These are phyloP conservation scores for Picea glauca DNA, from an alignment of 75 land plant genomes.

Conservation along the genomic window DNA sequence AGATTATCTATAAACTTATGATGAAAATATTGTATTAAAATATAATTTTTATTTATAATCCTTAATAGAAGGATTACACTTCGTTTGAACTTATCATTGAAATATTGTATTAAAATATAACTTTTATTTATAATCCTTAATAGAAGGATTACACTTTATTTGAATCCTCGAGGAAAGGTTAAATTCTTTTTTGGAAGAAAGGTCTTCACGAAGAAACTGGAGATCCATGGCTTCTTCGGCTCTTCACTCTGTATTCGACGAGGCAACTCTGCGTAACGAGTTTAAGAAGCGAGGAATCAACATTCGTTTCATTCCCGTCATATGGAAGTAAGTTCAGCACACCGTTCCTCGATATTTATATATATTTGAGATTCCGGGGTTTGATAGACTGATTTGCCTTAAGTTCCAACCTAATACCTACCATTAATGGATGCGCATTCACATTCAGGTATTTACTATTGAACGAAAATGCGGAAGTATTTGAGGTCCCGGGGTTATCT, in stretches of 20 bases:
- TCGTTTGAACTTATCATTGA: too few relatives aligned
- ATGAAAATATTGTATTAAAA: too few relatives aligned
- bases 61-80: too few relatives aligned
- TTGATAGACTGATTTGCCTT: background rate
- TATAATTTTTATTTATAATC: too few relatives aligned
- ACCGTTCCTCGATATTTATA: background rate
- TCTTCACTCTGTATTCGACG: slow-evolving; percentile 68
- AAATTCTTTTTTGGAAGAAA: too few relatives aligned
- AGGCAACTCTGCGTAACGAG: slow-evolving; percentile 36
- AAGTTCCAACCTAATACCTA: background rate
- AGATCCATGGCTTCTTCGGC: background rate
- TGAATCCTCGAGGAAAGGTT: too few relatives aligned
- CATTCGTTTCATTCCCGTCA: slow-evolving; percentile 48
- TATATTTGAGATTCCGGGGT: background rate
- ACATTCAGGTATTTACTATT: slow-evolving; percentile 48
- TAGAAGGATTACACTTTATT: too few relatives aligned
- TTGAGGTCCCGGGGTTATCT: slow-evolving; percentile 79
- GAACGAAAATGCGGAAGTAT: slow-evolving; percentile 41
- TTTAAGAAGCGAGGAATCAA: slow-evolving; percentile 56
- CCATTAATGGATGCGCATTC: background rate
- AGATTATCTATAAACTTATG: too few relatives aligned
- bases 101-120: too few relatives aligned
- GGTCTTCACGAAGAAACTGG: too few relatives aligned
- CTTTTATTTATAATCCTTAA: too few relatives aligned
- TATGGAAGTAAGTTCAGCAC: slow-evolving; percentile 60